Evolutionary conservation across 768 basidiomycete genomes (phyloP).

Genomic region (Lactarius indigo): DNA sequence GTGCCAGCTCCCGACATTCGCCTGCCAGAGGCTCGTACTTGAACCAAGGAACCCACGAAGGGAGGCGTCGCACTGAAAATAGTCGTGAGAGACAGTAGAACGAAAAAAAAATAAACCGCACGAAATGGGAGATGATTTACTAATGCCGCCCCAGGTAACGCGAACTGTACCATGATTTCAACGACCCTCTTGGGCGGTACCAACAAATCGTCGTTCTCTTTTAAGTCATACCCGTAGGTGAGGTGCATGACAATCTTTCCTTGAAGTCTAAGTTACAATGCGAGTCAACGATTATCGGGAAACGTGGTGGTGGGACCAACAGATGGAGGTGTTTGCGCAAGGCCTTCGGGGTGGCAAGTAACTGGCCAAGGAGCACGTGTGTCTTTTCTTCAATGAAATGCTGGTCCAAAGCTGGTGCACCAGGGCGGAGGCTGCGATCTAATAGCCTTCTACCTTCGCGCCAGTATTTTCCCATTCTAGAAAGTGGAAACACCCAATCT

Average conservation of each 20-base stretch:
- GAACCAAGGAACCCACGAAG: constrained; percentile 1
- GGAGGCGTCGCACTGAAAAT: background rate
- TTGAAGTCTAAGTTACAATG: background rate
- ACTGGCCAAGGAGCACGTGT: background rate
- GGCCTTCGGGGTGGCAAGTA: background rate
- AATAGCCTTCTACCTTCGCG: background rate
- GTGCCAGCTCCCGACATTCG: background rate
- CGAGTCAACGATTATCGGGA: background rate
- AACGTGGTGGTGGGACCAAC: background rate
- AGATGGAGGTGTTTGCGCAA: background rate
- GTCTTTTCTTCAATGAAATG: constrained; percentile 9
- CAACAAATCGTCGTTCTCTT: background rate
- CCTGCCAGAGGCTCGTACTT: background rate
- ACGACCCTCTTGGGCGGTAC: background rate
- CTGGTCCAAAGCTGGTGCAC: background rate
- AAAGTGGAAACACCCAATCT: background rate
- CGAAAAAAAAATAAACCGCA: background rate
- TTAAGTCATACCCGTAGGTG: constrained; percentile 10
- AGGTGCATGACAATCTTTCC: constrained; percentile 3
- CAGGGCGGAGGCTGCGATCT: constrained; percentile 6
- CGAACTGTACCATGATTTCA: background rate
- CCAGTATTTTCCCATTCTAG: background rate
- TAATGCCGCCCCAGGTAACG: constrained; percentile 2
- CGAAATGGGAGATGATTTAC: constrained; percentile 16
- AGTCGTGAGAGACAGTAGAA: background rate